These are phyloP conservation scores for Aspergillus jensenii DNA, from an alignment of 2,329 filamentous ascomycete genomes.

Conservation along the genomic window DNA sequence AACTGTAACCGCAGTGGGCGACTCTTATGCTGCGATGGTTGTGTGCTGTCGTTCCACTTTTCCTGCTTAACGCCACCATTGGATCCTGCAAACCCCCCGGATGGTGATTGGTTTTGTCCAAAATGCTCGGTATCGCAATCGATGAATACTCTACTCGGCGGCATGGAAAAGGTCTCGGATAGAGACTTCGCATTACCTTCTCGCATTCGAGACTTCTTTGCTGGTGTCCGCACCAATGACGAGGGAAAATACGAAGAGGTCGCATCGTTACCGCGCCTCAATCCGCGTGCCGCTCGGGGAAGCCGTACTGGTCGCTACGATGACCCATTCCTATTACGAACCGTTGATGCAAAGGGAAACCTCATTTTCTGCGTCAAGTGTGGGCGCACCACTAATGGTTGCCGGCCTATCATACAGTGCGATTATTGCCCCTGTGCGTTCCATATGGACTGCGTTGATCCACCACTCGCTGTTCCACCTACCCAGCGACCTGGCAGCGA, in stretches of 20 bases:
- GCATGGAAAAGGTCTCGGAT: slow-evolving; percentile 67
- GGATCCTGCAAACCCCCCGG: slow-evolving; percentile 61
- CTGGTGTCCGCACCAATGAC: slow-evolving; percentile 72
- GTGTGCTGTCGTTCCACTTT: slow-evolving; percentile 86
- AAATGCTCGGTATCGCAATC: slow-evolving; percentile 54
- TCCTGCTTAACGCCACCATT: slow-evolving; percentile 81
- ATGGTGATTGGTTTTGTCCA: slow-evolving; percentile 81
- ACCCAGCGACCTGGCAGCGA: slow-evolving; percentile 49
- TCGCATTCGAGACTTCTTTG: slow-evolving; percentile 72
- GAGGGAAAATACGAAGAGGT: slow-evolving; percentile 81
- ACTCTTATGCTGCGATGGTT: slow-evolving; percentile 91
- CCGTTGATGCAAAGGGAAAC: slow-evolving; percentile 71
- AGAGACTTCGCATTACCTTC: slow-evolving; percentile 71
- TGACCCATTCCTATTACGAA: slow-evolving; percentile 44
- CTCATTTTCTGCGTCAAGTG: slow-evolving; percentile 77
- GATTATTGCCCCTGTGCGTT: slow-evolving; percentile 79
- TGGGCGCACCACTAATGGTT: slow-evolving; percentile 61
- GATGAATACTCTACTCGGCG: slow-evolving; percentile 64
- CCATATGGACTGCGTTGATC: slow-evolving; percentile 90
- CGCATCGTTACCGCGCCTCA: slow-evolving; percentile 34
- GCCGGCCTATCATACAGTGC: slow-evolving; percentile 79
- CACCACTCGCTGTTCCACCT: slow-evolving; percentile 77
- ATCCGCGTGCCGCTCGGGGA: slow-evolving; percentile 21
- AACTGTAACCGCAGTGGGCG: slow-evolving; percentile 81
- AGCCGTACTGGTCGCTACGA: slow-evolving; percentile 26